Percentiles rank a stretch among this genome's conserved stretches.
These are phyloP conservation scores for Scutellaria barbata DNA, from an alignment of 257 asterid genomes.

Conservation along the genomic window DNA sequence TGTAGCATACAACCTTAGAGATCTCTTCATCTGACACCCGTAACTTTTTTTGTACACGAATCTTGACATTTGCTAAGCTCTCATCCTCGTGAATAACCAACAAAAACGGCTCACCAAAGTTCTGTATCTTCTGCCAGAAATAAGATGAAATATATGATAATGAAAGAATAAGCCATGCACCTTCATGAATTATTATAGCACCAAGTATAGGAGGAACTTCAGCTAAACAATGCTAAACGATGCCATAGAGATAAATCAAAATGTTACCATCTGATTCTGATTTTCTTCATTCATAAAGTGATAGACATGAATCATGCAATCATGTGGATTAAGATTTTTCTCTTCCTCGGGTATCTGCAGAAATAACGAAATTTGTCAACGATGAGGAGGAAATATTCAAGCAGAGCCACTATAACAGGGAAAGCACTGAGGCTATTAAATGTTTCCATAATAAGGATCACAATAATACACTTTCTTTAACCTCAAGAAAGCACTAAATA, in stretches of 20 bases:
- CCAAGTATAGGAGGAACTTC: slow-evolving; percentile 12
- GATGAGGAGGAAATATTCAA: slow-evolving; percentile 21
- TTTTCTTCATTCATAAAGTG: slow-evolving; percentile 53
- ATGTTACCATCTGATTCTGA: slow-evolving; percentile 58
- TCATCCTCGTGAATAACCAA: slow-evolving; percentile 58
- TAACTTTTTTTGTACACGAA: slow-evolving; percentile 58
- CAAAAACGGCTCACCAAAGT: slow-evolving; percentile 66
- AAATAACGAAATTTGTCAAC: slow-evolving; percentile 22
- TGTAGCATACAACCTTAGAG: slow-evolving; percentile 42
- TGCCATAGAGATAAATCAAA: slow-evolving; percentile 20
- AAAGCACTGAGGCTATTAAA: slow-evolving; percentile 7
- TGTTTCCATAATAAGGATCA: slow-evolving; percentile 24
- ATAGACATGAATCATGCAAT: slow-evolving; percentile 63
- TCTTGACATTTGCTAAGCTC: slow-evolving; percentile 51
- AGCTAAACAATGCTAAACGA: slow-evolving; percentile 3
- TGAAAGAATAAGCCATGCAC: slow-evolving; percentile 4
- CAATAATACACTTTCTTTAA: not conserved
- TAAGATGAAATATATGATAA: slow-evolving; percentile 22
- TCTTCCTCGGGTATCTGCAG: slow-evolving; percentile 60
- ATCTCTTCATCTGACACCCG: slow-evolving; percentile 62
- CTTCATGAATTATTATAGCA: slow-evolving; percentile 18
- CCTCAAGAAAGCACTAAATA: not conserved
- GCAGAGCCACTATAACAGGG: slow-evolving; percentile 3
- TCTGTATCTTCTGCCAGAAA: slow-evolving; percentile 52
- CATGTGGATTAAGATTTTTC: slow-evolving; percentile 43